Evolutionary conservation across 768 basidiomycete species (phyloP), one percentile per base, ranked within the genome.

Genomic region (Russula brevipes): DNA sequence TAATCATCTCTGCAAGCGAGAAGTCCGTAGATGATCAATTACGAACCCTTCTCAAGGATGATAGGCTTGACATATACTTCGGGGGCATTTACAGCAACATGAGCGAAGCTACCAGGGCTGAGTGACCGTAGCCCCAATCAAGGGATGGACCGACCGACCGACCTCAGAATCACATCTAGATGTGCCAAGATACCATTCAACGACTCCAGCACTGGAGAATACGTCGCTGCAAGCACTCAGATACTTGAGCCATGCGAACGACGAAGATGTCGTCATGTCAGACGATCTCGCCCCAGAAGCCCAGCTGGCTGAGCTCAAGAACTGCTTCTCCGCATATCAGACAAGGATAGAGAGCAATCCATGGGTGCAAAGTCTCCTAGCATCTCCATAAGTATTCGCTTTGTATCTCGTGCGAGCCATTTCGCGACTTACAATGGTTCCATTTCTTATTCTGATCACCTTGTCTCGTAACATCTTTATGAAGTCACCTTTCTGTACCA

Each of bases 131-230:
- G n/a, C 35, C 24, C 31, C 35, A n/a, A 47, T 49, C 3, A 35
- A 44, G 42, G 19, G 57, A 24, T 1, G 24, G 24, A 24, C 24
- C 24, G 39, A 30, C 5, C 58, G 50, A 12, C 30, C n/a, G 59
- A 91, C 95, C 93, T 93, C 38, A 93, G 69, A 53, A 95, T 86
- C 6, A 98, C 93, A 72, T 99, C 97, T 24, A 98, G 75, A 70
- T 95, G 87, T 0, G 97, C 97, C 54, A 98, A 76, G 31, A 93
- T 77, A 62, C 81, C 82, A 72, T 98, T 94, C 62, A 97, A 76
- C 8, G 78, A 80, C 73, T 98, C 95, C 35, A 99, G 76, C 2
- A 97, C 86, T 7, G 92, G 88, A 0, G 87, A 86, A 72, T 99
- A 98, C 1, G 95, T 94, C 2, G 91, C 96, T 96, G 69, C n/a